Conservation (phyloP, 495 filamentous ascomycete genomes). For the Neurospora sp. region DNA sequence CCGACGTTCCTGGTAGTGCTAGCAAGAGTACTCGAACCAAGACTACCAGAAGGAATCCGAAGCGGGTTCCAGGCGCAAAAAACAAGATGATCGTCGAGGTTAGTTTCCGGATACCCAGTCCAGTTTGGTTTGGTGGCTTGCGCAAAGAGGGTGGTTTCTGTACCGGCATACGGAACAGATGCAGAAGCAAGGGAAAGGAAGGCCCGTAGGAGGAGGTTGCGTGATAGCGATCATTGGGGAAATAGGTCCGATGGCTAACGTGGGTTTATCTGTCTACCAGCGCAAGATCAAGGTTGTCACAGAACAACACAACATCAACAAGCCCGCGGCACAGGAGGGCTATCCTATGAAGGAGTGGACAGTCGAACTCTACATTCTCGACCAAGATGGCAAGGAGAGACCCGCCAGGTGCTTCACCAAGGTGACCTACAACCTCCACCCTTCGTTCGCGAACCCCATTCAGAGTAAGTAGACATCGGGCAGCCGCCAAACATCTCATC, state of each 20-base stretch:
- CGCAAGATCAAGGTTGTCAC: constrained; percentile 87
- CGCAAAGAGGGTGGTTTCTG: neutral
- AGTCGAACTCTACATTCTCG: constrained; percentile 51
- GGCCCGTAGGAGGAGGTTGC: neutral
- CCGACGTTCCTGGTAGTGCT: neutral
- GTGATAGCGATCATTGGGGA: neutral
- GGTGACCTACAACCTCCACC: constrained; percentile 84
- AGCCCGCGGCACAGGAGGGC: constrained; percentile 68
- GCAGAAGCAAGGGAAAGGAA: neutral
- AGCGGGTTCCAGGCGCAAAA: neutral
- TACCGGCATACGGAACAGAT: neutral
- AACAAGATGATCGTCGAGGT: constrained; percentile 25
- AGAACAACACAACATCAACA: constrained; percentile 69
- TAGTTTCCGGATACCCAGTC: neutral
- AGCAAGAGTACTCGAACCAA: neutral
- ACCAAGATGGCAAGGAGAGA: constrained; percentile 54
- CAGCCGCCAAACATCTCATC: neutral
- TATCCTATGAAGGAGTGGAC: constrained; percentile 81
- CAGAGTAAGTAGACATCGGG: constrained; percentile 55
- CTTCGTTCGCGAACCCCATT: constrained; percentile 72
- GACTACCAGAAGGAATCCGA: neutral
- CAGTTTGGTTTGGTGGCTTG: neutral
- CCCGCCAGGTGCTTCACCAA: constrained; percentile 82
- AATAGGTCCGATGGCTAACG: constrained; percentile 1
- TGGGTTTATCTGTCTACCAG: constrained; percentile 24